A percentile compares a stretch with the other conserved stretches of the same genome.
phyloP scores from a whole-genome alignment of 1,139 yeast genomes.

The Cylindricascospora bacillispora region DNA sequence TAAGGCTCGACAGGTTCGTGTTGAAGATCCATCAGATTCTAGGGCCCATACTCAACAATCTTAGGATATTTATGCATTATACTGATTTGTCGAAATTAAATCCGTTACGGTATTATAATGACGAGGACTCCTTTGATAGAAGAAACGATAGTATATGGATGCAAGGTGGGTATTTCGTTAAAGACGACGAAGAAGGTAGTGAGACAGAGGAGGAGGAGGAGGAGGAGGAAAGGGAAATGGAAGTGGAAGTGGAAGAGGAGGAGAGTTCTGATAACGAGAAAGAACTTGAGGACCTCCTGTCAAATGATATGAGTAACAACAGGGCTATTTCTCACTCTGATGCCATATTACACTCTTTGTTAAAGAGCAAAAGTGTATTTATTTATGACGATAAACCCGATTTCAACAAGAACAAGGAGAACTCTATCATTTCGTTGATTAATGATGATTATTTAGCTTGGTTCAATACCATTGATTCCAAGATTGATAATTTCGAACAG shows the following conservation, averaged over 20 bases:
- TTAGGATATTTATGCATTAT: too few species aligned
- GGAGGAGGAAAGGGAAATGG: conserved; percentile 5
- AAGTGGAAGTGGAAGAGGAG: conserved; percentile 7
- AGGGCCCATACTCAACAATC: too few species aligned
- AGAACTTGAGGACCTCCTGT: conserved; percentile 5
- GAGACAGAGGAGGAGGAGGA: conserved; percentile 4
- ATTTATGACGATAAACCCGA: neutral
- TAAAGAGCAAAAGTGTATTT: too few species aligned
- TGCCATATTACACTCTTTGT: conserved; percentile 1
- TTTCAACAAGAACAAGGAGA: neutral
- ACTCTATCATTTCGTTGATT: neutral
- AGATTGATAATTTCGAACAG: neutral
- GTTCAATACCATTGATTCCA: conserved; percentile 3
- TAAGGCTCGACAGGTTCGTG: too few species aligned
- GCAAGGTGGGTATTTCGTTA: too few species aligned
- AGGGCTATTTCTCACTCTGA: neutral
- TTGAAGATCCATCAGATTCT: too few species aligned
- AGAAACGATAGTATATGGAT: too few species aligned
- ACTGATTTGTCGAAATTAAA: too few species aligned
- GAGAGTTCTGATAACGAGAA: conserved; percentile 5
- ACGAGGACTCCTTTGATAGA: too few species aligned
- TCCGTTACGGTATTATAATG: too few species aligned
- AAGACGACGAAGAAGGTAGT: conserved; percentile 2
- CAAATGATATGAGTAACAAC: conserved; percentile 2
- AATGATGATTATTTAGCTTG: conserved; percentile 7